Evolutionary conservation across 2,329 filamentous ascomycete genomes (phyloP).

Genomic region (Penicillium fuscoglaucum): DNA sequence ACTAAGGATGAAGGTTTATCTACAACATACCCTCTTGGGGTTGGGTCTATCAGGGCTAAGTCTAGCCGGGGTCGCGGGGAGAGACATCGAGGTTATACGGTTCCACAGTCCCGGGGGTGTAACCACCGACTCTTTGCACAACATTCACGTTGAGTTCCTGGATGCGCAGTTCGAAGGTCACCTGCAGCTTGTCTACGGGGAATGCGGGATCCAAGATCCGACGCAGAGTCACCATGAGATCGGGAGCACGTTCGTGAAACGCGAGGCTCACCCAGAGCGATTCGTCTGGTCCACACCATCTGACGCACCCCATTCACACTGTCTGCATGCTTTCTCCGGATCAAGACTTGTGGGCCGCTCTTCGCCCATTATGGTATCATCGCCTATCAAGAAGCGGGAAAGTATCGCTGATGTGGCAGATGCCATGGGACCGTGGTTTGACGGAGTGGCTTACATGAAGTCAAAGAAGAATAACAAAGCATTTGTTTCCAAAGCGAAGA

Average conservation of each 20-base stretch:
- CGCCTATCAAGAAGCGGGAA: slow-evolving; percentile 23
- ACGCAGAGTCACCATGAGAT: slow-evolving; percentile 48
- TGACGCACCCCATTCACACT: slow-evolving; percentile 32
- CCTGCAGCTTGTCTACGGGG: slow-evolving; percentile 48
- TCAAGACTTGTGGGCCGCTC: slow-evolving; percentile 24
- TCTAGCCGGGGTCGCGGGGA: slow-evolving; percentile 2
- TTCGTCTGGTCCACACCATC: slow-evolving; percentile 44
- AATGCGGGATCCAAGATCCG: slow-evolving; percentile 40
- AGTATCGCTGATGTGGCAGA: slow-evolving; percentile 38
- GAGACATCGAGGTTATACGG: slow-evolving; percentile 11
- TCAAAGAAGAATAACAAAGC: slow-evolving; percentile 29
- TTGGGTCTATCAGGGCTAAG: slow-evolving; percentile 9
- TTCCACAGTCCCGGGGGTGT: slow-evolving; percentile 38
- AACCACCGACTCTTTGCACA: slow-evolving; percentile 48
- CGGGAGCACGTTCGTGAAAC: slow-evolving; percentile 43
- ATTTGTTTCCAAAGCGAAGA: slow-evolving; percentile 35
- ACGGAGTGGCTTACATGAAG: slow-evolving; percentile 41
- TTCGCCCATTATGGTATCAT: slow-evolving; percentile 20
- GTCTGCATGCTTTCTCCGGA: slow-evolving; percentile 39
- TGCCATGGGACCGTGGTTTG: slow-evolving; percentile 44
- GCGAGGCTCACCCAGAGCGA: slow-evolving; percentile 43
- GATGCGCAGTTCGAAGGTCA: slow-evolving; percentile 46
- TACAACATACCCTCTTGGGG: slow-evolving; percentile 10
- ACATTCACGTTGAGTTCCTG: slow-evolving; percentile 49
- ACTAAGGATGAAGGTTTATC: slow-evolving; percentile 3